Conservation (phyloP, 257 asterid species). For the Plantago elongata region DNA sequence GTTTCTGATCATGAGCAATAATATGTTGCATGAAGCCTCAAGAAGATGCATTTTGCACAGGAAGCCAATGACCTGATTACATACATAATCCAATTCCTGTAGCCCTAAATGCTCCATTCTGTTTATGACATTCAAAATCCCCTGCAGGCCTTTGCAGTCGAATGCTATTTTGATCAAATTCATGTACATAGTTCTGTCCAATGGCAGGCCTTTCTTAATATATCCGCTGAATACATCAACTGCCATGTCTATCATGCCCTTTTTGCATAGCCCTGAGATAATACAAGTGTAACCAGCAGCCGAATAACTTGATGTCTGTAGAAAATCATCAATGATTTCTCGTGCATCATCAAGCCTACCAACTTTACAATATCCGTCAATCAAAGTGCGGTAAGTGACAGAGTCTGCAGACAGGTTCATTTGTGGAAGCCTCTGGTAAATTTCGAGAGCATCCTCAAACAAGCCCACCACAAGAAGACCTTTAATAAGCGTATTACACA, state of each 20-base stretch:
- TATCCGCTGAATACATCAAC: conserved; percentile 48
- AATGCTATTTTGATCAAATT: conserved; percentile 38
- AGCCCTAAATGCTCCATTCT: conserved; percentile 35
- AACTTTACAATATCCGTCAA: conserved; percentile 65
- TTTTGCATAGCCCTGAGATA: conserved; percentile 51
- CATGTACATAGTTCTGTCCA: conserved; percentile 37
- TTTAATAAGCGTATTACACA: conserved; percentile 71
- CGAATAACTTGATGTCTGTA: conserved; percentile 40
- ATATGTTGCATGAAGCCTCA: conserved; percentile 38
- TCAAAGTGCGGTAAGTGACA: conserved; percentile 52
- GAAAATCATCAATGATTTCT: conserved; percentile 54
- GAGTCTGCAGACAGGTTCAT: conserved; percentile 45
- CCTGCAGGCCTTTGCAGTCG: conserved; percentile 36
- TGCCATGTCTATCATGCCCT: conserved; percentile 56
- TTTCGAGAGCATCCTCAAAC: conserved; percentile 61
- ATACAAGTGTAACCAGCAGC: conserved; percentile 50
- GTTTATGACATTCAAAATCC: conserved; percentile 41
- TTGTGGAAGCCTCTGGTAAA: conserved; percentile 45
- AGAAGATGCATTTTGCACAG: conserved; percentile 49
- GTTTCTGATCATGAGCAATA: conserved; percentile 39
- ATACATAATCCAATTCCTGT: conserved; percentile 31
- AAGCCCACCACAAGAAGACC: conserved; percentile 67
- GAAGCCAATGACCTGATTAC: conserved; percentile 37
- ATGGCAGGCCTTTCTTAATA: conserved; percentile 33
- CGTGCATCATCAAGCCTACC: conserved; percentile 68